phyloP scores from a whole-genome alignment of 257 asterid genomes.

The Solanum clarkiae region DNA sequence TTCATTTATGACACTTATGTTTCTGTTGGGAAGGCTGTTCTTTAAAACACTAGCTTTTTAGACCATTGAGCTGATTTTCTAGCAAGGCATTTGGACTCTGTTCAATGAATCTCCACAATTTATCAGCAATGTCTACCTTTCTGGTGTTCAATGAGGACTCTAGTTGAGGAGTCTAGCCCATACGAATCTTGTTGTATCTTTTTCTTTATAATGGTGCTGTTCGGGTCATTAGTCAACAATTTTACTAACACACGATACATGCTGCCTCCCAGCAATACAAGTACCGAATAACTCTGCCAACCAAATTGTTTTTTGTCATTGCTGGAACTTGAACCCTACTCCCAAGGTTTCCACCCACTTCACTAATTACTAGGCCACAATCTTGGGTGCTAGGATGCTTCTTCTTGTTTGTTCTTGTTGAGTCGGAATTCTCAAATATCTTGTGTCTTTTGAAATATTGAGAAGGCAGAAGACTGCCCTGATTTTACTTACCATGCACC shows the following conservation, averaged over 20 bases:
- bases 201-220: not conserved
- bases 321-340: not conserved
- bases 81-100: not conserved
- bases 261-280: not conserved
- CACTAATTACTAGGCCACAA: not conserved
- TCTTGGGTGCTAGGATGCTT: not conserved
- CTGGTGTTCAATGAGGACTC: not conserved
- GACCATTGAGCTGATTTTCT: not conserved
- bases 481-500: not conserved
- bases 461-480: not conserved
- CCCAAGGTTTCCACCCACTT: not conserved
- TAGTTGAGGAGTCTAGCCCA: not conserved
- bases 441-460: not conserved
- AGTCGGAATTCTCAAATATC: not conserved
- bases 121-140: not conserved
- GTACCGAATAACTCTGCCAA: not conserved
- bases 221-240: not conserved
- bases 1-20: not conserved
- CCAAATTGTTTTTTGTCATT: not conserved
- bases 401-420: not conserved
- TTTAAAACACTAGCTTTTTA: not conserved
- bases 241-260: not conserved
- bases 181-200: not conserved
- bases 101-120: not conserved
- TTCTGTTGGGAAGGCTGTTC: not conserved